These are phyloP conservation scores for Penicillium brevicompactum DNA, from an alignment of 2,329 filamentous ascomycete species.

Conservation along the genomic window DNA sequence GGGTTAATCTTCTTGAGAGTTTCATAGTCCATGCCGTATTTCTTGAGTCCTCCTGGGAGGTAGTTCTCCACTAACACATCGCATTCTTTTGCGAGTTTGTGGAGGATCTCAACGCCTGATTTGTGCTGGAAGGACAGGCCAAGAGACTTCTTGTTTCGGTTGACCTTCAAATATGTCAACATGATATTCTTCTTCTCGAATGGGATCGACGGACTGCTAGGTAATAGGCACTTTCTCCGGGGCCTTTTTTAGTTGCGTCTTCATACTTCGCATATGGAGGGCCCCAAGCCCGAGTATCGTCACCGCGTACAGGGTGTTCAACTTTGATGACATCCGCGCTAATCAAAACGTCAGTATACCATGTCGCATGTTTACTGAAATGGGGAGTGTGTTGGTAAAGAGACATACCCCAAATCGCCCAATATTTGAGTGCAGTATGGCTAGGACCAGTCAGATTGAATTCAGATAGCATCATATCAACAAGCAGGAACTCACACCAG, in stretches of 20 bases:
- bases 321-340: slow-evolving; percentile 97
- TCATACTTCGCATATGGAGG: slow-evolving; percentile 86
- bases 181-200: not conserved
- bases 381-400: not conserved
- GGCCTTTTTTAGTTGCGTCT: slow-evolving; percentile 58
- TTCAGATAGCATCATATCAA: not conserved
- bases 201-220: slow-evolving; percentile 64
- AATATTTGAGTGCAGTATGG: slow-evolving; percentile 97
- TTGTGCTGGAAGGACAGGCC: slow-evolving; percentile 87
- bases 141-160: slow-evolving; percentile 95
- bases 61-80: slow-evolving; percentile 98
- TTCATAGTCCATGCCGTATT: slow-evolving; percentile 88
- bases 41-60: slow-evolving; percentile 82
- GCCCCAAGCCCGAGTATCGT: slow-evolving; percentile 95
- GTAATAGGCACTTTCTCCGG: slow-evolving; percentile 94
- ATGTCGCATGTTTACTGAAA: not conserved
- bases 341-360: slow-evolving; percentile 9
- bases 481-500: slow-evolving; percentile 67
- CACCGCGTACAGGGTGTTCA: slow-evolving; percentile 86
- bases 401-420: slow-evolving; percentile 84
- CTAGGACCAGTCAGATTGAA: slow-evolving; percentile 49
- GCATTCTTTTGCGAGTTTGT: slow-evolving; percentile 78
- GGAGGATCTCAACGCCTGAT: slow-evolving; percentile 81
- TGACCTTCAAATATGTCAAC: slow-evolving; percentile 61
- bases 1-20: slow-evolving; percentile 82